Evolutionary conservation across 768 basidiomycete species (phyloP), one percentile per base, ranked within the genome.

Genomic region (Collybiopsis luxurians): DNA sequence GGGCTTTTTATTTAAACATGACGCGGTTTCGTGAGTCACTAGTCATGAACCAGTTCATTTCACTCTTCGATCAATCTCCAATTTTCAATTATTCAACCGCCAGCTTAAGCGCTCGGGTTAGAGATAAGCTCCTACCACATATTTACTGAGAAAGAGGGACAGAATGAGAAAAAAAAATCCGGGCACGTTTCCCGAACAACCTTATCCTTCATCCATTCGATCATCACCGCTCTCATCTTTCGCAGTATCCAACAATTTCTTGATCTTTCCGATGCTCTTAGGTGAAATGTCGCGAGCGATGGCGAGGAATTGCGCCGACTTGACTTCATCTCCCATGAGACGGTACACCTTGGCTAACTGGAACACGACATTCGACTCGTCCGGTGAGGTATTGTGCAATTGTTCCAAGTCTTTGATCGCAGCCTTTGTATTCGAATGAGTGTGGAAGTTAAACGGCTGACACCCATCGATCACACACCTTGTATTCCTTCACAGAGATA

Each of bases 321-420:
- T 87, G 19, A 82, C 78, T 61, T 84, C 83, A 71, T 93, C 79
- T 34, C 92, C 92, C 55, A 90, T 73, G 62, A 90, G 77, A 46
- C 92, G 85, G 67, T 97, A 98, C 58, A 90, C 87, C 74, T 89
- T 90, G 26, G 95, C 97, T 17, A 99, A 84, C 72, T 98, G 88
- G 82, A 97, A 97, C 58, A 95, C 85, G 56, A 98, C 91, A 74
- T 98, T 98, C 53, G 95, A 89, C 76, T 99, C 97, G 67, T 95
- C 92, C 6, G 96, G 96, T 34, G 95, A 91, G 60, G 84, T 76
- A 68, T 84, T 85, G 62, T 87, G 82, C 52, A 99, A 82, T 59
- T 78, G 75, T 72, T 93, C 86, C 67, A 98, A 80, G 69, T 95
- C 92, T 59, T 80, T 70, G 43, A 93, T 81, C 19, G 96, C 95